Percentiles rank a stretch among this genome's conserved stretches.
Evolutionary conservation across 306 rosid species (phyloP).

Genomic region (Vigna trinervia): DNA sequence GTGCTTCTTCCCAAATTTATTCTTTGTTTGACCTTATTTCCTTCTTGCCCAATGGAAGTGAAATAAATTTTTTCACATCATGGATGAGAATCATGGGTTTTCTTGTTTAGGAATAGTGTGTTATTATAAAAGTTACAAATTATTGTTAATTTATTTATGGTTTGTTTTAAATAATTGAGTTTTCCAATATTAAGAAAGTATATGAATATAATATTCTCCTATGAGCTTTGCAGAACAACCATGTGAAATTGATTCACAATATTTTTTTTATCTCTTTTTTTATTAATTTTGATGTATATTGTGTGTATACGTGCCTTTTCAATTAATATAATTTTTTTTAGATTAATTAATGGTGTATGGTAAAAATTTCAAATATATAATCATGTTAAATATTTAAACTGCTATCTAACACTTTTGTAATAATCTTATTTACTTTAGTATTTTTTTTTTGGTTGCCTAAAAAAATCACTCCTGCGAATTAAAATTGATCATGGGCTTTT

Average conservation of each 20-base stretch:
- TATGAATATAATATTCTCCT: neutral
- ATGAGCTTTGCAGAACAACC: neutral
- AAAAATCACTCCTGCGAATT: too few relatives aligned
- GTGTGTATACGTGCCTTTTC: too few relatives aligned
- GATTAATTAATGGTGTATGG: too few relatives aligned
- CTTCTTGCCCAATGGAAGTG: neutral
- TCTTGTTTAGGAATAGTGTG: neutral
- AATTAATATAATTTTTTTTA: too few relatives aligned
- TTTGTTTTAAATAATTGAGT: too few relatives aligned
- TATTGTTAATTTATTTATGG: neutral
- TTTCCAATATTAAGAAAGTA: neutral
- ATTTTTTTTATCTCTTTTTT: neutral
- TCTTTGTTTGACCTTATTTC: constrained; percentile 9
- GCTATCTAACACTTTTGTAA: too few relatives aligned
- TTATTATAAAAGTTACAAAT: neutral
- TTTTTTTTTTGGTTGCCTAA: too few relatives aligned
- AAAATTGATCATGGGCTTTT: too few relatives aligned
- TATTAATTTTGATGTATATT: neutral
- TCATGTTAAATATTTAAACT: too few relatives aligned
- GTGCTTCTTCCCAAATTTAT: constrained; percentile 3
- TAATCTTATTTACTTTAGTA: too few relatives aligned
- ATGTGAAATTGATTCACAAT: neutral
- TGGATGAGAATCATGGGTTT: neutral
- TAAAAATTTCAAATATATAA: too few relatives aligned
- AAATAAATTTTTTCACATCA: neutral